phyloP scores from a whole-genome alignment of 2,329 filamentous ascomycete species.

The Fusarium stilboides region DNA sequence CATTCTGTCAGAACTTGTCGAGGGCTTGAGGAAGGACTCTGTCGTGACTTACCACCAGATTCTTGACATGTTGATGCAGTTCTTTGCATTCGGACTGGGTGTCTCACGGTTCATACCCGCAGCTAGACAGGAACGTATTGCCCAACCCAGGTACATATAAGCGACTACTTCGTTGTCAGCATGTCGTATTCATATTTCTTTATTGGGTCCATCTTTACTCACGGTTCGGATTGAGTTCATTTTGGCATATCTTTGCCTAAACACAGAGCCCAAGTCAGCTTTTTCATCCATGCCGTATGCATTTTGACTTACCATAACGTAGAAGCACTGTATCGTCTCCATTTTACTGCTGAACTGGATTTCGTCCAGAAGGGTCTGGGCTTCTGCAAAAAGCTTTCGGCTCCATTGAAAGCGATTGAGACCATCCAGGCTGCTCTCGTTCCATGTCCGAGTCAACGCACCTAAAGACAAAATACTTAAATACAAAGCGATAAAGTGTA shows the following conservation, averaged over 20 bases:
- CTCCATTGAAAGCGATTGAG: conserved; percentile 10
- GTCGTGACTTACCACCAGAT: conserved; percentile 12
- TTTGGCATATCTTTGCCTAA: conserved; percentile 21
- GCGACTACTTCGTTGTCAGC: conserved; percentile 4
- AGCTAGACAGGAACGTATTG: conserved; percentile 14
- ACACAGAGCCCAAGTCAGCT: neutral
- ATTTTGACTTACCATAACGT: conserved; percentile 2
- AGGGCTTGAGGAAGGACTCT: neutral
- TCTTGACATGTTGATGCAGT: conserved; percentile 3
- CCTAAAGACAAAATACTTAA: conserved; percentile 13
- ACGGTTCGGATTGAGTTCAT: conserved; percentile 20
- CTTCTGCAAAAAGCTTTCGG: conserved; percentile 3
- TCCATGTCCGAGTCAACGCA: conserved; percentile 5
- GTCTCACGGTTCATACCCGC: conserved; percentile 18
- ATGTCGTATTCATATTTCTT: neutral
- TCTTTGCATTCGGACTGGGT: neutral
- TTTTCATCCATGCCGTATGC: neutral
- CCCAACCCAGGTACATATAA: conserved; percentile 18
- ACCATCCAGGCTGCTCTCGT: conserved; percentile 3
- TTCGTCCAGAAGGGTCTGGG: conserved; percentile 3
- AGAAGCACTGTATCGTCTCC: conserved; percentile 14
- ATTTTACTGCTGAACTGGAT: conserved; percentile 10
- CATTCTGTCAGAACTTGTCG: neutral
- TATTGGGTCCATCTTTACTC: neutral
- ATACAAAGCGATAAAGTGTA: conserved; percentile 10